These are phyloP conservation scores for Huntiella moniliformis DNA, from an alignment of 2,329 filamentous ascomycete genomes.

Conservation along the genomic window DNA sequence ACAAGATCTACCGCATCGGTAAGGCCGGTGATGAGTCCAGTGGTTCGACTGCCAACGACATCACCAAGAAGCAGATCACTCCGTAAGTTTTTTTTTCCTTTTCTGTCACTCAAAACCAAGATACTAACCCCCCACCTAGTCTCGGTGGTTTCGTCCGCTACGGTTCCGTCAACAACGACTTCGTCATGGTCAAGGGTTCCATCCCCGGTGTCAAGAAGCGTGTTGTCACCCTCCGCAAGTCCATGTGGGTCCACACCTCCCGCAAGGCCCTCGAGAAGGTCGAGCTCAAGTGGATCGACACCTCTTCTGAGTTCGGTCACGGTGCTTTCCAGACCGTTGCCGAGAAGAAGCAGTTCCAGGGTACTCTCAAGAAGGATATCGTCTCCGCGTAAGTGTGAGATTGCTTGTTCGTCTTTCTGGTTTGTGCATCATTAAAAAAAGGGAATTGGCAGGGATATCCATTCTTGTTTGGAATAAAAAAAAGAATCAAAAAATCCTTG, in stretches of 20 bases:
- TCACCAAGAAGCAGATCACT: slow-evolving; percentile 98
- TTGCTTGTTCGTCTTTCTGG: too few species aligned
- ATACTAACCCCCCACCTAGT: slow-evolving; percentile 27
- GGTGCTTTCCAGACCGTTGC: slow-evolving; percentile 96
- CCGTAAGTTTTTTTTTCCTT: slow-evolving; percentile 52
- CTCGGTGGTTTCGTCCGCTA: slow-evolving; percentile 99
- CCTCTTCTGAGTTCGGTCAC: slow-evolving; percentile 98
- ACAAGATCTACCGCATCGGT: slow-evolving; percentile 99
- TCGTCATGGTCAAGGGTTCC: slow-evolving; percentile 92
- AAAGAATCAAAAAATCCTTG: slow-evolving; percentile 11
- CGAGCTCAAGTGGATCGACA: slow-evolving; percentile 99
- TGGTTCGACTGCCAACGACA: slow-evolving; percentile 84
- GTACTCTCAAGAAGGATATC: slow-evolving; percentile 98
- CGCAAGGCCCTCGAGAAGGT: slow-evolving; percentile 96
- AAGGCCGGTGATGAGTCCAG: slow-evolving; percentile 81
- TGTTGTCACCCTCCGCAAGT: slow-evolving; percentile 96
- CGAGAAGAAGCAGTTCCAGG: slow-evolving; percentile 96
- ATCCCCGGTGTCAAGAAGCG: slow-evolving; percentile 98
- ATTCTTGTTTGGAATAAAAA: slow-evolving; percentile 1
- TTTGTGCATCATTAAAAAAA: slow-evolving; percentile 6
- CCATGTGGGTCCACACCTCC: slow-evolving; percentile 93
- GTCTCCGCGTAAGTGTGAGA: slow-evolving; percentile 24
- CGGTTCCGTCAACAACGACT: slow-evolving; percentile 99
- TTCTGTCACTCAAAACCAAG: slow-evolving; percentile 7
- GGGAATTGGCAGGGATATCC: slow-evolving; percentile 1